Conservation (phyloP, 331 rosid genomes). For the Pyracantha coccinea region DNA sequence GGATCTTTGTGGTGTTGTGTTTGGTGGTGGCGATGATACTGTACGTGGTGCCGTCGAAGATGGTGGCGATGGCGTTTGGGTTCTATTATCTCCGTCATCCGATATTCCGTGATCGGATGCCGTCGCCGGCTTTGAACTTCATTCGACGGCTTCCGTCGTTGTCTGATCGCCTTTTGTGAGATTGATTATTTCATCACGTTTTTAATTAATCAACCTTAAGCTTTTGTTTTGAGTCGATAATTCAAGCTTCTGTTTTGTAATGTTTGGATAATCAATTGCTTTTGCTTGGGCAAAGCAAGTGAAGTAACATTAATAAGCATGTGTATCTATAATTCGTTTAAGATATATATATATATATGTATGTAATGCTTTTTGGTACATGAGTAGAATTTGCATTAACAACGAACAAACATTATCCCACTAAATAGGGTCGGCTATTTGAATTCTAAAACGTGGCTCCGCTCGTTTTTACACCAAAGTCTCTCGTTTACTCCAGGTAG, state of each 20-base stretch:
- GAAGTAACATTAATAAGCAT: too few species aligned
- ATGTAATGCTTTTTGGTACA: too few species aligned
- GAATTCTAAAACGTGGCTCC: too few species aligned
- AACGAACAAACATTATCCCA: too few species aligned
- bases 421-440: too few species aligned
- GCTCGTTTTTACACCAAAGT: too few species aligned
- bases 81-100: conserved; percentile 85
- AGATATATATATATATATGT: too few species aligned
- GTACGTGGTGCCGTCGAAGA: conserved; percentile 68
- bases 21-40: conserved; percentile 50
- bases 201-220: background rate
- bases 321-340: too few species aligned
- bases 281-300: too few species aligned
- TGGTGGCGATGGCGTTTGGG: conserved; percentile 69
- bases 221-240: background rate
- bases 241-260: background rate
- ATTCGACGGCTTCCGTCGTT: conserved; percentile 73
- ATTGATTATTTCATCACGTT: background rate
- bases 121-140: conserved; percentile 63
- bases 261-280: background rate
- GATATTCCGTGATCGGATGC: conserved; percentile 58
- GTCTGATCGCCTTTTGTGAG: conserved; percentile 60
- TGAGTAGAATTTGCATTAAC: too few species aligned
- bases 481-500: too few species aligned
- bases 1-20: conserved; percentile 62